Percentiles rank a stretch among this genome's conserved stretches.
These are phyloP conservation scores for Melanopsichium pennsylvanicum DNA, from an alignment of 1,284 basidiomycete genomes.

Conservation along the genomic window DNA sequence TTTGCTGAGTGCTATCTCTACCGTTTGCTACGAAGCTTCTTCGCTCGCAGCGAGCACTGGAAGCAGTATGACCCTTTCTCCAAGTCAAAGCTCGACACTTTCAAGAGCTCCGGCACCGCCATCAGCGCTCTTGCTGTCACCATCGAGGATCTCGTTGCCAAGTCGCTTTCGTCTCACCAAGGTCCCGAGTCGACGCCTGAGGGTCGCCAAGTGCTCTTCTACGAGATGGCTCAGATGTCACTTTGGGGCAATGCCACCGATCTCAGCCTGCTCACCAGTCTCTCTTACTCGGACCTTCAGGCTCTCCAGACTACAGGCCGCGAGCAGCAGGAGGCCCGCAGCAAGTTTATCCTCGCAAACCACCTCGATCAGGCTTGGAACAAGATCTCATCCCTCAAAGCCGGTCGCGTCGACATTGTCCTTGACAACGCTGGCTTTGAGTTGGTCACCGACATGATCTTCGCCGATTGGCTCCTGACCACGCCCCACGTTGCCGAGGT, in stretches of 20 bases:
- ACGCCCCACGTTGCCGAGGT: constrained; percentile 55
- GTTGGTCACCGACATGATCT: constrained; percentile 91
- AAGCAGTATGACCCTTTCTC: constrained; percentile 83
- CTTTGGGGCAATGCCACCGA: constrained; percentile 77
- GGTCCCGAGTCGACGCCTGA: constrained; percentile 42
- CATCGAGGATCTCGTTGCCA: constrained; percentile 51
- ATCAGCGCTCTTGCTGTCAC: constrained; percentile 70
- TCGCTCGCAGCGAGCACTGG: constrained; percentile 79
- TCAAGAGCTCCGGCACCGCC: constrained; percentile 80
- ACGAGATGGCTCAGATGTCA: constrained; percentile 83
- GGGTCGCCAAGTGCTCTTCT: constrained; percentile 72
- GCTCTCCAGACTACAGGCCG: constrained; percentile 79
- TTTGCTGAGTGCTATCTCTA: constrained; percentile 87
- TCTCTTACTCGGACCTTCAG: constrained; percentile 81
- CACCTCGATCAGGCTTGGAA: constrained; percentile 82
- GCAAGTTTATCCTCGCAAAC: constrained; percentile 81
- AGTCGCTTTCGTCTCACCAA: constrained; percentile 33
- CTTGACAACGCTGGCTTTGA: constrained; percentile 93
- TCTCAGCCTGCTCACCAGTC: constrained; percentile 80
- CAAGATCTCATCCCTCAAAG: constrained; percentile 72
- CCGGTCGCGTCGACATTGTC: constrained; percentile 81
- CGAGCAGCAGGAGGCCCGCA: constrained; percentile 63
- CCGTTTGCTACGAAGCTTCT: constrained; percentile 80
- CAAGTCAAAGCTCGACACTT: constrained; percentile 80
- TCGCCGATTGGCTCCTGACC: constrained; percentile 79